Evolutionary conservation across 2,329 filamentous ascomycete species (phyloP).

Genomic region (Botrytis deweyae): DNA sequence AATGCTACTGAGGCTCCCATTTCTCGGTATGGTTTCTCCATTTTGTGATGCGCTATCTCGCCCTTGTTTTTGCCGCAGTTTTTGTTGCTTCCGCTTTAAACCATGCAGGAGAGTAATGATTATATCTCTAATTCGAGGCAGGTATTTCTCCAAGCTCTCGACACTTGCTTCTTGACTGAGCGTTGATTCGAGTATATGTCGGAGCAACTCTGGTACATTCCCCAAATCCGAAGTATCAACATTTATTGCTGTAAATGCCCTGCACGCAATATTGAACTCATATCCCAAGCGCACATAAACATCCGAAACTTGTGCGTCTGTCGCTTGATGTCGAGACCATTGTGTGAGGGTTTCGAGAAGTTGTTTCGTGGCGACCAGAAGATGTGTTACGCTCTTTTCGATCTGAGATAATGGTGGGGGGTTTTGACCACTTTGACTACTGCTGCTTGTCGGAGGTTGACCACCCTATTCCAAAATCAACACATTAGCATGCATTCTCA

Average conservation of each 20-base stretch:
- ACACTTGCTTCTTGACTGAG: slow-evolving; percentile 94
- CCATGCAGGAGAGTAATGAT: slow-evolving; percentile 97
- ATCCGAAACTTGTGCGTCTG: slow-evolving; percentile 93
- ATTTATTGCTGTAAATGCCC: slow-evolving; percentile 93
- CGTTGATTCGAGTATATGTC: slow-evolving; percentile 90
- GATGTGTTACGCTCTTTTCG: slow-evolving; percentile 97
- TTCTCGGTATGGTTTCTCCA: slow-evolving; percentile 38
- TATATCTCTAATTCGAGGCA: slow-evolving; percentile 94
- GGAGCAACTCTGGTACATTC: slow-evolving; percentile 87
- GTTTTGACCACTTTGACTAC: slow-evolving; percentile 29
- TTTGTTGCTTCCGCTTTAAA: slow-evolving; percentile 94
- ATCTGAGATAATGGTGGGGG: slow-evolving; percentile 73
- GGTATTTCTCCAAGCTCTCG: slow-evolving; percentile 87
- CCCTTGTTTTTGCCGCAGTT: slow-evolving; percentile 65
- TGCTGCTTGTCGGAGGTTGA: slow-evolving; percentile 26
- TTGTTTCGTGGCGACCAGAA: slow-evolving; percentile 96
- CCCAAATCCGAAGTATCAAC: slow-evolving; percentile 93
- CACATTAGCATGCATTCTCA: slow-evolving; percentile 17
- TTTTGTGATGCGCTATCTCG: slow-evolving; percentile 44
- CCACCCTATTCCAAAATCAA: slow-evolving; percentile 24
- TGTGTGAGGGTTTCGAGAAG: slow-evolving; percentile 94
- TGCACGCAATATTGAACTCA: slow-evolving; percentile 98
- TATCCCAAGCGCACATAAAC: slow-evolving; percentile 97
- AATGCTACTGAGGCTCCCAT: slow-evolving; percentile 59
- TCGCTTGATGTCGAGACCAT: slow-evolving; percentile 91